Evolutionary conservation across 345 rosid genomes (phyloP).

Genomic region (Moricandia arvensis): DNA sequence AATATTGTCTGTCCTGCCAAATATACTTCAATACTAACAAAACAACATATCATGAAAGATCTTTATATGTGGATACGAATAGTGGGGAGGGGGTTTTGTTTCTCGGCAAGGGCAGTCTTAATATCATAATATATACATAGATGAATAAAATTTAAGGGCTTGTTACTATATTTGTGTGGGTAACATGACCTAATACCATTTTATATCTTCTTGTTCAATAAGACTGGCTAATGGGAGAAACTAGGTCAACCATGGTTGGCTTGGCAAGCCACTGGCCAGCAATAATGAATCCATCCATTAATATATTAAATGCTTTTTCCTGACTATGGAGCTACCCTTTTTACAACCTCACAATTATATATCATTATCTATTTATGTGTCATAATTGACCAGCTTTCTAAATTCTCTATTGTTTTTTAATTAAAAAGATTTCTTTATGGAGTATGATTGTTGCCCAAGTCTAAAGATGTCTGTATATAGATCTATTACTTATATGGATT

Average conservation of each 20-base stretch:
- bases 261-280: conserved; percentile 10
- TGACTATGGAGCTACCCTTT: conserved; percentile 2
- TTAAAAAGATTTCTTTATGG: neutral
- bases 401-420: neutral
- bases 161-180: neutral
- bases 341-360: neutral
- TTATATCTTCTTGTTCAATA: neutral
- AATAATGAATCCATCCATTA: neutral
- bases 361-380: neutral
- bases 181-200: neutral
- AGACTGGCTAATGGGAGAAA: neutral
- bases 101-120: neutral
- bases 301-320: conserved; percentile 14
- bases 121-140: neutral
- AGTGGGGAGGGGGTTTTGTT: conserved; percentile 5
- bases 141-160: neutral
- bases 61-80: neutral
- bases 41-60: neutral
- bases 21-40: neutral
- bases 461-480: neutral
- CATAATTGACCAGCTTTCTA: conserved; percentile 3
- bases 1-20: neutral
- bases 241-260: conserved; percentile 30
- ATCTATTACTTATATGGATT: neutral
- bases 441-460: neutral